phyloP scores from a whole-genome alignment of 768 basidiomycete species.

The Leccinum incarnatum region DNA sequence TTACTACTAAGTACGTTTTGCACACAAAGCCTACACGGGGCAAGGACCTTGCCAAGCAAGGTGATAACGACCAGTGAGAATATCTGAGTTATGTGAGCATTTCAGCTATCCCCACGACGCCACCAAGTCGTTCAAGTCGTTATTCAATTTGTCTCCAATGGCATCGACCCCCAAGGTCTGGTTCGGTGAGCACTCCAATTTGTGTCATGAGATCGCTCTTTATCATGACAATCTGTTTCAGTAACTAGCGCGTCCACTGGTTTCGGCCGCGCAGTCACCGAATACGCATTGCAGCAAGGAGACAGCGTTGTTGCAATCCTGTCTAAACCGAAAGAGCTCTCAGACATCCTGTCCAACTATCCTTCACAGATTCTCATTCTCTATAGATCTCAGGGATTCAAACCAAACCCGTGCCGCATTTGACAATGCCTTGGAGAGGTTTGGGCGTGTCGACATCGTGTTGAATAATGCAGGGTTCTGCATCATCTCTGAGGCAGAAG shows the following conservation, averaged over 20 bases:
- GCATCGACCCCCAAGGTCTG: constrained; percentile 16
- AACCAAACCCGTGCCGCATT: constrained; percentile 37
- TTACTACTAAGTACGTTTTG: no score
- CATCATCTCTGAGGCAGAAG: constrained; percentile 38
- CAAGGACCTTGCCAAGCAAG: no score
- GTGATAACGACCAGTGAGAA: not conserved
- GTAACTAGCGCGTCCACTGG: constrained; percentile 43
- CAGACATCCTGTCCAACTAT: constrained; percentile 29
- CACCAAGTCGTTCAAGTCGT: not conserved
- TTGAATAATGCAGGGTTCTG: constrained; percentile 42
- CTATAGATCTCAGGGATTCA: constrained; percentile 37
- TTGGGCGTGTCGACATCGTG: constrained; percentile 45
- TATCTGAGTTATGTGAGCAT: not conserved
- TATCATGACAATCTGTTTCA: constrained; percentile 7
- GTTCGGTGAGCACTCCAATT: constrained; percentile 18
- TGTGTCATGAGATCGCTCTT: not conserved
- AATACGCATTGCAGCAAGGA: constrained; percentile 35
- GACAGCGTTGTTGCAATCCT: constrained; percentile 43
- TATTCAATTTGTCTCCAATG: not conserved
- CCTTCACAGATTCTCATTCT: constrained; percentile 36
- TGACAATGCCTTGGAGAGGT: constrained; percentile 30
- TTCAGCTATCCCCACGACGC: not conserved
- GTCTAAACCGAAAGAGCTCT: constrained; percentile 31
- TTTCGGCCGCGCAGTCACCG: constrained; percentile 36
- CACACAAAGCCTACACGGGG: no score